Evolutionary conservation across 2,329 filamentous ascomycete species (phyloP).

Genomic region (Diaporthe longicolla): DNA sequence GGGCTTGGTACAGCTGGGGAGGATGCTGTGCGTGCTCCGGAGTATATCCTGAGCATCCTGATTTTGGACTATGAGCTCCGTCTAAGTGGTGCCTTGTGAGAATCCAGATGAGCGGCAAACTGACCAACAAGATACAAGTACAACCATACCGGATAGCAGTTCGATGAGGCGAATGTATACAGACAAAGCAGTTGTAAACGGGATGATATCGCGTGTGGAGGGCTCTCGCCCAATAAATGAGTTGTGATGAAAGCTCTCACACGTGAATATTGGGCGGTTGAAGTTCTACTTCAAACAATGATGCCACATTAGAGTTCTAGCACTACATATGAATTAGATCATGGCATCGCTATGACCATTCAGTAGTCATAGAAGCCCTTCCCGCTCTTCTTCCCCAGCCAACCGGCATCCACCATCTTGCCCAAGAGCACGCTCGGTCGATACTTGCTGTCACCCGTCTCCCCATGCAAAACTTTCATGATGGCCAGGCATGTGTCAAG

Average conservation of each 20-base stretch:
- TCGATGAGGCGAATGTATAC: too few relatives aligned
- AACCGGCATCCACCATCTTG: slow-evolving; percentile 98
- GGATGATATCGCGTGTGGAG: too few relatives aligned
- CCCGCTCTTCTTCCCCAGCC: slow-evolving; percentile 96
- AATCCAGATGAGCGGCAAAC: background rate
- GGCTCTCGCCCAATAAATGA: background rate
- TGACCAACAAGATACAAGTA: background rate
- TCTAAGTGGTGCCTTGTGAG: background rate
- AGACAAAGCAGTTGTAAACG: background rate
- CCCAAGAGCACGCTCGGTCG: slow-evolving; percentile 86
- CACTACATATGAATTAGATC: background rate
- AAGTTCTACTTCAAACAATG: background rate
- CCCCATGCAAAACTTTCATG: slow-evolving; percentile 93
- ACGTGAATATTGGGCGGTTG: too few relatives aligned
- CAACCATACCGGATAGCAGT: background rate
- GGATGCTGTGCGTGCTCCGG: background rate
- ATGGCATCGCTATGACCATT: background rate
- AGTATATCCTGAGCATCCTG: background rate
- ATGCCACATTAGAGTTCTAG: background rate
- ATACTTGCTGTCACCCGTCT: slow-evolving; percentile 97
- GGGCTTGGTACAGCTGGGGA: background rate
- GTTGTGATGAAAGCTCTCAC: too few relatives aligned
- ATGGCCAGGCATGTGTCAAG: slow-evolving; percentile 96
- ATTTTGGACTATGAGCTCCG: background rate
- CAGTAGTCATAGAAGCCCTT: slow-evolving; percentile 96